Conservation (phyloP, 176 grass and related monocot species). For the Bothriochloa decipiens region DNA sequence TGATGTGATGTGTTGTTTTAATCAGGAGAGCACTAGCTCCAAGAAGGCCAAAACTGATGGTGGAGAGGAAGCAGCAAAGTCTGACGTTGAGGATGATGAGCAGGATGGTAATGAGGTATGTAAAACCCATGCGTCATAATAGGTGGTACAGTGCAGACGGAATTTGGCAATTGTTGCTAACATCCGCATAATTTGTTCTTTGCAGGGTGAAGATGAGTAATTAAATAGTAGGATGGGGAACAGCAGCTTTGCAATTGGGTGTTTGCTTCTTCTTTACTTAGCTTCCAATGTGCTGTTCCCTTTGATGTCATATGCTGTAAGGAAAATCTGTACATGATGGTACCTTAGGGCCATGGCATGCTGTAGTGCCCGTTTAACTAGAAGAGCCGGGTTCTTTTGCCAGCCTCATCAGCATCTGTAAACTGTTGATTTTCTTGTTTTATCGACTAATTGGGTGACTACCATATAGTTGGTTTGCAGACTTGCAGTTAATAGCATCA, state of each 20-base stretch:
- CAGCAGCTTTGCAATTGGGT: constrained; percentile 40
- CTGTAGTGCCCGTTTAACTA: constrained; percentile 39
- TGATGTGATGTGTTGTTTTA: constrained; percentile 11
- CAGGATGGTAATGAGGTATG: constrained; percentile 58
- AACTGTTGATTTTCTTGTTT: constrained; percentile 36
- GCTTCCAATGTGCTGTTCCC: constrained; percentile 36
- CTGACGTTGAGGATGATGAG: constrained; percentile 73
- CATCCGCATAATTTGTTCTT: constrained; percentile 28
- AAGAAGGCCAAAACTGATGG: constrained; percentile 63
- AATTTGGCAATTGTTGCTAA: constrained; percentile 37
- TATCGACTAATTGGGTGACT: constrained; percentile 35
- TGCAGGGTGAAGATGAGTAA: constrained; percentile 69
- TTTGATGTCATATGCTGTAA: constrained; percentile 49
- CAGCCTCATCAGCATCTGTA: constrained; percentile 15
- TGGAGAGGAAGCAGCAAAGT: constrained; percentile 65
- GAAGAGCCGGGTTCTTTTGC: constrained; percentile 31
- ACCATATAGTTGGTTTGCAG: constrained; percentile 4
- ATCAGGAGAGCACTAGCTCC: constrained; percentile 57
- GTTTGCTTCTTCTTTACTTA: constrained; percentile 48
- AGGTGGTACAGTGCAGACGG: background rate
- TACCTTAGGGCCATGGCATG: constrained; percentile 29
- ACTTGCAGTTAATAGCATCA: background rate
- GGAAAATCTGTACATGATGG: constrained; percentile 41
- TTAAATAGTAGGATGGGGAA: constrained; percentile 49
- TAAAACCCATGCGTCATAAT: background rate